These are phyloP conservation scores for Acidomyces sp. DNA, from an alignment of 495 filamentous ascomycete species.

Conservation along the genomic window DNA sequence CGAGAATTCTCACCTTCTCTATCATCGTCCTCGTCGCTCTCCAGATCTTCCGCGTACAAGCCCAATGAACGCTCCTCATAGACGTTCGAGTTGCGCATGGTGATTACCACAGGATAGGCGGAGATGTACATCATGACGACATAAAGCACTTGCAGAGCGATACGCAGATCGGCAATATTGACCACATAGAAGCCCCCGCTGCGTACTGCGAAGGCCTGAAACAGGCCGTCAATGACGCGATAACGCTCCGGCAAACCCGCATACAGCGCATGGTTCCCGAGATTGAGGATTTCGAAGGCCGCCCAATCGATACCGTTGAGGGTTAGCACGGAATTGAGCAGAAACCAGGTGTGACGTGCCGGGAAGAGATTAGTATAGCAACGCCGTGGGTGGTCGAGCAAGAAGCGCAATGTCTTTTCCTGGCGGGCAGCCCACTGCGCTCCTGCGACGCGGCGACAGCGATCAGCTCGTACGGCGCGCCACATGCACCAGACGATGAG, in stretches of 20 bases:
- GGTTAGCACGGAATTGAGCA: slow-evolving; percentile 54
- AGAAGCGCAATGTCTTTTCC: slow-evolving; percentile 62
- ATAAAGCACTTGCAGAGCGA: slow-evolving; percentile 66
- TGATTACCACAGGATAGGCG: slow-evolving; percentile 51
- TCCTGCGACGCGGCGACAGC: slow-evolving; percentile 31
- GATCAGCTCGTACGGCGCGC: slow-evolving; percentile 4
- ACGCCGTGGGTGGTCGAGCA: slow-evolving; percentile 65
- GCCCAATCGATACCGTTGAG: slow-evolving; percentile 75
- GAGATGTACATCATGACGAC: slow-evolving; percentile 87
- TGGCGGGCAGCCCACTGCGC: slow-evolving; percentile 37
- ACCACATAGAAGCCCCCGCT: slow-evolving; percentile 79
- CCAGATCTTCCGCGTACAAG: slow-evolving; percentile 45
- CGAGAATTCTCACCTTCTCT: slow-evolving; percentile 1
- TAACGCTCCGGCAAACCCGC: slow-evolving; percentile 38
- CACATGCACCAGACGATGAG: slow-evolving; percentile 58
- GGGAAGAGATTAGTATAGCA: slow-evolving; percentile 81
- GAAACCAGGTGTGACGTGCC: slow-evolving; percentile 63
- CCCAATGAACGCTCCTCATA: slow-evolving; percentile 51
- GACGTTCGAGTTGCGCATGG: slow-evolving; percentile 34
- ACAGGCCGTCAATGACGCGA: slow-evolving; percentile 63
- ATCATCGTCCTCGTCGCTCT: slow-evolving; percentile 22
- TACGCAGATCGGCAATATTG: slow-evolving; percentile 51
- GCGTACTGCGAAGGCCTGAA: slow-evolving; percentile 73
- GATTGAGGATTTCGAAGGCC: slow-evolving; percentile 65
- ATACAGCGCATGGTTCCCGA: slow-evolving; percentile 53